Base-by-base conservation (phyloP, 768 basidiomycete species). In the Megacollybia marginata region DNA sequence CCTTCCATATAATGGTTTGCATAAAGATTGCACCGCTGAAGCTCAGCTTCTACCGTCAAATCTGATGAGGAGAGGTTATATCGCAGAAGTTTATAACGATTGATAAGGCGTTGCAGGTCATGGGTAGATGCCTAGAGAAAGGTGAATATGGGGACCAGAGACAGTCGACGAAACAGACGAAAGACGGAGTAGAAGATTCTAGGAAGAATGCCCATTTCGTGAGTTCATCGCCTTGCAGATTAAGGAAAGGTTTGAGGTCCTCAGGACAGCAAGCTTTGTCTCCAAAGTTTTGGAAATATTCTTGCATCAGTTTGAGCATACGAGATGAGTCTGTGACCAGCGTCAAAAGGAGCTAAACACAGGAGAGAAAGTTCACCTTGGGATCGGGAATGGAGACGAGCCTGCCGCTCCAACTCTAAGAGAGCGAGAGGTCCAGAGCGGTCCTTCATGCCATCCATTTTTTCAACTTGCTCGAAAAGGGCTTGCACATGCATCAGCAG, bases 221-320 rank as follows among this genome's bases (percentile, higher is more conserved):
- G 10, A 76, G 64, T 31, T 75, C 72, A 11, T 75, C 69, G 45
- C 65, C 74, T 19, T 75, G 66, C 12, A 87, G 65, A 8, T 58
- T 59, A 11, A 85, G 63, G 60, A 86, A 92, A 3, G 82, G 79
- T 55, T 74, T 75, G 36, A 95, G 68, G 57, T 96, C 93, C 65
- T 94, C 92, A 51, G 82, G 89, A 62, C 90, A 92, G 63, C 88
- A 91, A 5, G 84, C 72, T 65, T 92, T 95, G 63, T 83, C 80
- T 31, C 88, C 85, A 56, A 92, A 79, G 51, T 69, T 70, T 36
- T 77, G 68, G 59, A 92, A 82, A 64, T 94, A 95, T 44, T 72
- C 65, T 57, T 80, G 70, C 59, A 92, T 66, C 49, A 84, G 68
- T 10, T 63, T 58, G 32, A 76, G 60, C 48, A 83, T 55, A 28